Conservation (phyloP, 1,284 basidiomycete species). For the Limonomyces culmigenus region DNA sequence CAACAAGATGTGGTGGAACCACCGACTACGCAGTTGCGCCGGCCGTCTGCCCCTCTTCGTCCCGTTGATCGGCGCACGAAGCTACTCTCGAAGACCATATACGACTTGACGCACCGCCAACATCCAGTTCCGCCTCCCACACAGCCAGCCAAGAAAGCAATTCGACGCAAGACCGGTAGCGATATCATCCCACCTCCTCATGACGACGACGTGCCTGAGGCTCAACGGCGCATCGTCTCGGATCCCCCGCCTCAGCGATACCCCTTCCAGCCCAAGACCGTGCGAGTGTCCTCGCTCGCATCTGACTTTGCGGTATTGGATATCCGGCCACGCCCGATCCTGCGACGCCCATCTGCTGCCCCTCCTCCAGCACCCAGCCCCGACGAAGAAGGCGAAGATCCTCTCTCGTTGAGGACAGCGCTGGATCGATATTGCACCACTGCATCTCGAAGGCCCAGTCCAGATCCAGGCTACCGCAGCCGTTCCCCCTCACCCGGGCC, state of each 20-base stretch:
- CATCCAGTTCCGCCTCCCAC: background rate
- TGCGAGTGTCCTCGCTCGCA: conserved; percentile 9
- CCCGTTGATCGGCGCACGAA: too few relatives aligned
- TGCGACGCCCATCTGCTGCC: too few relatives aligned
- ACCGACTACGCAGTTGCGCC: background rate
- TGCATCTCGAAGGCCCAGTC: background rate
- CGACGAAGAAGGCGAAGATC: background rate
- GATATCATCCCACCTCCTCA: background rate
- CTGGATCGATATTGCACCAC: background rate
- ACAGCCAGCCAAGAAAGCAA: background rate
- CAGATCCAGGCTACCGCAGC: background rate
- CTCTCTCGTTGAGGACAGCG: background rate
- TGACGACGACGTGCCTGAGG: background rate
- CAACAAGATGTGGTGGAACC: background rate
- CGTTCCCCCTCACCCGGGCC: background rate
- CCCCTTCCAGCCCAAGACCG: conserved; percentile 6
- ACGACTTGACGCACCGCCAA: too few relatives aligned
- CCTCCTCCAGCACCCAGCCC: background rate
- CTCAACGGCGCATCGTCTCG: background rate
- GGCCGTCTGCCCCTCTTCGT: background rate
- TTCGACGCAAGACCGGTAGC: background rate
- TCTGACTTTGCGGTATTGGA: background rate
- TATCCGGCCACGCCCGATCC: background rate
- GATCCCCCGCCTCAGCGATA: conserved; percentile 2
- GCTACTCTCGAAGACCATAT: too few relatives aligned